phyloP scores from a whole-genome alignment of 495 filamentous ascomycete species.

The Trichocladium uniseriatum region DNA sequence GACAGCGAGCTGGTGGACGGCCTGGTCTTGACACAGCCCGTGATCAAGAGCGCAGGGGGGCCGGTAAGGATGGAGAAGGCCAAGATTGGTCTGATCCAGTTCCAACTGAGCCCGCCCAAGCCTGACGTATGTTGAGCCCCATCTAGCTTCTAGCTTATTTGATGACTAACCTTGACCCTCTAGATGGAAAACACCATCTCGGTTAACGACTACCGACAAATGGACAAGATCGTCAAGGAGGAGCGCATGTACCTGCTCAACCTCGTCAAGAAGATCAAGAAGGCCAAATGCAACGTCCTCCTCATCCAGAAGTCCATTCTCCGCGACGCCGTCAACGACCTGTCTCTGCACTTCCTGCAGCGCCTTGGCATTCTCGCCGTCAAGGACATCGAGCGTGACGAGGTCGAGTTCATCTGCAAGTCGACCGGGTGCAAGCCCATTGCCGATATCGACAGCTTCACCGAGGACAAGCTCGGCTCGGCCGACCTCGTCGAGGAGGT shows the following conservation, averaged over 20 bases:
- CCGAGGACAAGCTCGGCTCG: constrained; percentile 95
- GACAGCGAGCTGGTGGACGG: constrained; percentile 97
- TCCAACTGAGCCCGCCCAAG: constrained; percentile 95
- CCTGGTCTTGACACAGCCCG: constrained; percentile 81
- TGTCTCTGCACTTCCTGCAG: constrained; percentile 92
- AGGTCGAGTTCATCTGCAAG: constrained; percentile 99
- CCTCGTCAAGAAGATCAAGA: constrained; percentile 99
- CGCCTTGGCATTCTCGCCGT: constrained; percentile 91
- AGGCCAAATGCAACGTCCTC: constrained; percentile 97
- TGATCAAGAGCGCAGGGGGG: constrained; percentile 88
- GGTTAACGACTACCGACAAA: constrained; percentile 98
- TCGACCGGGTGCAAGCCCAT: constrained; percentile 97
- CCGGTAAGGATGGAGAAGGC: constrained; percentile 95
- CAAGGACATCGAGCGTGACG: constrained; percentile 96
- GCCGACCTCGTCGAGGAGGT: constrained; percentile 92
- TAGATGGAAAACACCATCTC: constrained; percentile 99
- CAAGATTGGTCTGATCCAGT: constrained; percentile 92
- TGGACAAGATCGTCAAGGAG: constrained; percentile 99
- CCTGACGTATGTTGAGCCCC: constrained; percentile 61
- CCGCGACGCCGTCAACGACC: constrained; percentile 93
- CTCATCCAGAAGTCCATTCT: constrained; percentile 98
- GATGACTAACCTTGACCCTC: constrained; percentile 1
- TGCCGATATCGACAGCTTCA: constrained; percentile 97
- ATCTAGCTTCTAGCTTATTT: neutral
- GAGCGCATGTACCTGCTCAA: constrained; percentile 96